Evolutionary conservation across 2,329 filamentous ascomycete species (phyloP), one percentile per base, ranked within the genome.

Genomic region (Penicillium digitatum): DNA sequence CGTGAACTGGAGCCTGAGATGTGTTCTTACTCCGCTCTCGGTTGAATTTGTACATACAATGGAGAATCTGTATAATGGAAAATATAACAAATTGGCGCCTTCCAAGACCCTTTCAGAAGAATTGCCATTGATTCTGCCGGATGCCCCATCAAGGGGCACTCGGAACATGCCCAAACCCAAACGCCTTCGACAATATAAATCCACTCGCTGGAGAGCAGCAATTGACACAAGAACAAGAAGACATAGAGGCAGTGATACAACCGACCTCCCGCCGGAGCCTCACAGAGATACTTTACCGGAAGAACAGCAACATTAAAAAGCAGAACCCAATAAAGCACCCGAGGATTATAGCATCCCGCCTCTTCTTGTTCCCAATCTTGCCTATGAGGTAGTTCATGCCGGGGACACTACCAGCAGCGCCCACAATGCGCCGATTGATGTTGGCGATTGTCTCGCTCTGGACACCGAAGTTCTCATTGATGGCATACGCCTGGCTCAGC

Each of bases 301-400:
- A 88, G 72, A 86, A 95, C 67, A 93, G 83, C 67, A 97, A 82
- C 76, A 95, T 76, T 66, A 97, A 75, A 69, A 95, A 95, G 76
- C 94, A 97, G 65, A 96, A 82, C 0, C 91, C 92, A 67, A 99
- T 91, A 68, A 99, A 96, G 44, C 81, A 79, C 18, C 90, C 94
- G 78, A 99, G 82, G 62, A 99, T 96, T 63, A 99, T 87, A 29
- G 92, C 92, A 74, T 99, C 94, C 66, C 94, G 86, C 72, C 93
- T 85, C 82, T 95, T 95, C 80, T 95, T 95, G 55, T 90, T 87
- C 49, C 92, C 93, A 74, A 99, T 99, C 75, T 90, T 88, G 48
- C 86, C 85, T 66, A 99, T 97, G 69, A 99, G 78, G 48, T 86
- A 86, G 74, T 97, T 99, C 66, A 99, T 86, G 1, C 94, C 94